Evolutionary conservation across 2,329 filamentous ascomycete genomes (phyloP).

Genomic region (Aschersonia sp.): DNA sequence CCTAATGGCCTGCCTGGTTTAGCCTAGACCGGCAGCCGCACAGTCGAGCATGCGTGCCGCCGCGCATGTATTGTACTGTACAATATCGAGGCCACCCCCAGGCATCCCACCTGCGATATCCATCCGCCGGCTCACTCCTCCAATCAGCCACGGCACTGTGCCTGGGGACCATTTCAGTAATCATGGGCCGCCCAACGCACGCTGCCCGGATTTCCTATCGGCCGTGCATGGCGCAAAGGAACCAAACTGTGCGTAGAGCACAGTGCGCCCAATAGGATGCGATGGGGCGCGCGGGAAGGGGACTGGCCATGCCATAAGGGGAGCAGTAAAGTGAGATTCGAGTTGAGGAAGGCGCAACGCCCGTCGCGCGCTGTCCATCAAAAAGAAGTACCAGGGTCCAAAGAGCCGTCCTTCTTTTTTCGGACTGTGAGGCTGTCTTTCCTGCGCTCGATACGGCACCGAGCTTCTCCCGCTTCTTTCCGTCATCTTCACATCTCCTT

Average conservation of each 20-base stretch:
- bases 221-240: not conserved
- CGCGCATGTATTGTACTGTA: too few species aligned
- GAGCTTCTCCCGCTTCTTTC: not conserved
- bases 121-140: too few species aligned
- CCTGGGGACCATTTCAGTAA: too few species aligned
- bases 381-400: constrained; percentile 1
- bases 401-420: not conserved
- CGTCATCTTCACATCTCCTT: not conserved
- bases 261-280: not conserved
- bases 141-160: too few species aligned
- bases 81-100: too few species aligned
- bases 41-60: too few species aligned
- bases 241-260: not conserved
- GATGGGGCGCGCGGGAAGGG: not conserved
- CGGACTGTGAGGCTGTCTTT: not conserved
- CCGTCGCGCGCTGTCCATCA: too few species aligned
- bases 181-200: too few species aligned
- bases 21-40: too few species aligned
- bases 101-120: too few species aligned
- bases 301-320: not conserved
- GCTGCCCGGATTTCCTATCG: not conserved
- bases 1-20: too few species aligned
- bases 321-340: not conserved
- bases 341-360: not conserved
- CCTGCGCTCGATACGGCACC: not conserved